Evolutionary conservation across 768 basidiomycete species (phyloP).

Genomic region (Sporobolomyces phaffii): DNA sequence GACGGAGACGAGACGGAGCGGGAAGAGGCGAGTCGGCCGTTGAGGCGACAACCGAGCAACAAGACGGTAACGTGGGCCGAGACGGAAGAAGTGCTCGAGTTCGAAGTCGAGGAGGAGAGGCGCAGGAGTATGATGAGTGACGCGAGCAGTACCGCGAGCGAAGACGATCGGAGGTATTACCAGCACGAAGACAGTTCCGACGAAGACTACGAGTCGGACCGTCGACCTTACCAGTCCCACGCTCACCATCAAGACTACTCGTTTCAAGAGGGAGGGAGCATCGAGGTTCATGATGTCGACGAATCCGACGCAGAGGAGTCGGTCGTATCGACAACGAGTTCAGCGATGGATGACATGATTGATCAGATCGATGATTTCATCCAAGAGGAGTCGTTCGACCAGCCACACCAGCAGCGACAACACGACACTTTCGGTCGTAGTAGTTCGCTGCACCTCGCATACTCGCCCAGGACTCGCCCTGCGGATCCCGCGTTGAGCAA

Average conservation of each 20-base stretch:
- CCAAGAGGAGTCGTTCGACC: slow-evolving; percentile 22
- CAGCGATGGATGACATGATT: slow-evolving; percentile 35
- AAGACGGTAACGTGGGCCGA: slow-evolving; percentile 40
- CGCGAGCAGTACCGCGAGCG: slow-evolving; percentile 20
- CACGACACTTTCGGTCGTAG: background rate
- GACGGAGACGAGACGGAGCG: slow-evolving; percentile 24
- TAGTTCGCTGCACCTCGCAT: background rate
- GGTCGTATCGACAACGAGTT: slow-evolving; percentile 21
- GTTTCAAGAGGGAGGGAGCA: slow-evolving; percentile 34
- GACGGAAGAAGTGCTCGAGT: slow-evolving; percentile 39
- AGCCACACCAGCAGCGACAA: background rate
- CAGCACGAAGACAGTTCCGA: slow-evolving; percentile 1
- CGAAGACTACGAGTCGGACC: background rate
- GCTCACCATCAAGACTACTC: background rate
- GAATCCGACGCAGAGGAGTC: slow-evolving; percentile 28
- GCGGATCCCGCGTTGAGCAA: slow-evolving; percentile 16
- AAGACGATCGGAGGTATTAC: slow-evolving; percentile 23
- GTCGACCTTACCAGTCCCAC: background rate
- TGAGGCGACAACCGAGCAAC: slow-evolving; percentile 28
- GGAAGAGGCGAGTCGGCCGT: slow-evolving; percentile 8
- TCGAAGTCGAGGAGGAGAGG: slow-evolving; percentile 34
- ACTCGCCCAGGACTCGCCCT: background rate
- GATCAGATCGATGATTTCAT: slow-evolving; percentile 34
- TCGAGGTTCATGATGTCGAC: slow-evolving; percentile 22
- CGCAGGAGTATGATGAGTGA: slow-evolving; percentile 33